Evolutionary conservation across 1,139 yeast genomes (phyloP).

Genomic region (Geotrichum carabidarum): DNA sequence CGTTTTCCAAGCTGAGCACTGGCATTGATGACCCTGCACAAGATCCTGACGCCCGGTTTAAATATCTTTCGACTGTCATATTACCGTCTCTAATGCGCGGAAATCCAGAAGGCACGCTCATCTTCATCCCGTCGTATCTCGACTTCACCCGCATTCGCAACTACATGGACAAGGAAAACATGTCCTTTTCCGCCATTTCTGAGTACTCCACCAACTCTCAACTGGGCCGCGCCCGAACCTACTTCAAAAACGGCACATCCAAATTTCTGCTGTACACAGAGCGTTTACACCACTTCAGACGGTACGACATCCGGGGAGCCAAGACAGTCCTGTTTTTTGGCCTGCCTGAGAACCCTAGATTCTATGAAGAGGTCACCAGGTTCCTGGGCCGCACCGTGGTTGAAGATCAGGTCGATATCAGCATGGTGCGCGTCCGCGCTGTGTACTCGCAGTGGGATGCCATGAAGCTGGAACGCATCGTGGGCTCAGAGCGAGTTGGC

Average conservation of each 20-base stretch:
- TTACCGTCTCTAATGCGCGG: conserved; percentile 64
- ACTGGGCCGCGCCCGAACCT: conserved; percentile 63
- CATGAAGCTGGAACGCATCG: conserved; percentile 70
- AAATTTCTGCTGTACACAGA: conserved; percentile 82
- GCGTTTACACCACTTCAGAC: conserved; percentile 84
- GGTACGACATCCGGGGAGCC: conserved; percentile 84
- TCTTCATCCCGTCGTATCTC: conserved; percentile 80
- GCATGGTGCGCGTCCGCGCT: conserved; percentile 57
- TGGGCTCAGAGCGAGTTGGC: conserved; percentile 74
- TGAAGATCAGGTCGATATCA: conserved; percentile 43
- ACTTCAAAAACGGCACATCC: conserved; percentile 57
- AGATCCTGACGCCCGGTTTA: conserved; percentile 71
- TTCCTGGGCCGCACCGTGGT: conserved; percentile 41
- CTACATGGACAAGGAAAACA: conserved; percentile 58
- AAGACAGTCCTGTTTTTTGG: conserved; percentile 77
- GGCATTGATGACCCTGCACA: conserved; percentile 43
- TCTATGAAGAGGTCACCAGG: conserved; percentile 70
- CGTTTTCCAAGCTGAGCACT: conserved; percentile 47
- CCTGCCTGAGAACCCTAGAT: conserved; percentile 77
- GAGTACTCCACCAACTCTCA: conserved; percentile 76
- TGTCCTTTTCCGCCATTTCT: conserved; percentile 48
- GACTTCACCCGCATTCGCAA: conserved; percentile 79
- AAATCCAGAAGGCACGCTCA: conserved; percentile 64
- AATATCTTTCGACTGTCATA: conserved; percentile 66
- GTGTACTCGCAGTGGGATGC: conserved; percentile 81